Evolutionary conservation across 768 basidiomycete species (phyloP).

Genomic region (Lanmaoa rubissima): DNA sequence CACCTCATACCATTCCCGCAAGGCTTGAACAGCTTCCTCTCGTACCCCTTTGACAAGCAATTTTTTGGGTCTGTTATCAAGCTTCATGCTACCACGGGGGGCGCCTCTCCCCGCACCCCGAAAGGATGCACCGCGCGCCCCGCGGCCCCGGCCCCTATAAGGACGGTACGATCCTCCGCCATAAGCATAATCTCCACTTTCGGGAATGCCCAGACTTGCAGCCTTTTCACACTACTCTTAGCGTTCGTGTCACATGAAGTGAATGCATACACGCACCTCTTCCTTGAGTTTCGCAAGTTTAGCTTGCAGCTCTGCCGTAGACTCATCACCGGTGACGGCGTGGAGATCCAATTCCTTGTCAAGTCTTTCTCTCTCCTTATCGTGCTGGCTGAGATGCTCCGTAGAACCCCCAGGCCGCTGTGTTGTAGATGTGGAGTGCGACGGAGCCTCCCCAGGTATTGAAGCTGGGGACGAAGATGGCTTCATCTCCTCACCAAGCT

Average conservation of each 20-base stretch:
- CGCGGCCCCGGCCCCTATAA: constrained; percentile 67
- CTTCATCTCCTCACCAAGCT: constrained; percentile 79
- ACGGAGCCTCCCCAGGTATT: constrained; percentile 29
- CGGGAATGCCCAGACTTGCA: constrained; percentile 68
- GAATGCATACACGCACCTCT: constrained; percentile 51
- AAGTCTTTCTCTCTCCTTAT: constrained; percentile 62
- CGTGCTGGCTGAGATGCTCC: constrained; percentile 42
- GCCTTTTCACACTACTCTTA: constrained; percentile 45
- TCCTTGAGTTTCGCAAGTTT: constrained; percentile 75
- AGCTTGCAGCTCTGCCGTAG: constrained; percentile 68
- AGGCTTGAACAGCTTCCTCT: constrained; percentile 51
- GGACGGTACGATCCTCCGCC: constrained; percentile 50
- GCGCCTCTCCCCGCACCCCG: constrained; percentile 65
- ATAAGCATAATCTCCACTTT: constrained; percentile 39
- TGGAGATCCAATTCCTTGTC: constrained; percentile 82
- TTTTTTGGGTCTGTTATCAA: constrained; percentile 86
- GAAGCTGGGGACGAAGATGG: constrained; percentile 30
- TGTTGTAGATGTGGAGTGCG: constrained; percentile 26
- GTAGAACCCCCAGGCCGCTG: constrained; percentile 24
- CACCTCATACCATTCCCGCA: constrained; percentile 89
- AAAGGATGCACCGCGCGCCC: constrained; percentile 54
- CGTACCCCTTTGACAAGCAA: constrained; percentile 70
- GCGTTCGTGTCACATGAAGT: background rate
- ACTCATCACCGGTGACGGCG: constrained; percentile 43
- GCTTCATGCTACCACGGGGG: constrained; percentile 74